Conservation (phyloP, 306 rosid species). For the Senna tora region DNA sequence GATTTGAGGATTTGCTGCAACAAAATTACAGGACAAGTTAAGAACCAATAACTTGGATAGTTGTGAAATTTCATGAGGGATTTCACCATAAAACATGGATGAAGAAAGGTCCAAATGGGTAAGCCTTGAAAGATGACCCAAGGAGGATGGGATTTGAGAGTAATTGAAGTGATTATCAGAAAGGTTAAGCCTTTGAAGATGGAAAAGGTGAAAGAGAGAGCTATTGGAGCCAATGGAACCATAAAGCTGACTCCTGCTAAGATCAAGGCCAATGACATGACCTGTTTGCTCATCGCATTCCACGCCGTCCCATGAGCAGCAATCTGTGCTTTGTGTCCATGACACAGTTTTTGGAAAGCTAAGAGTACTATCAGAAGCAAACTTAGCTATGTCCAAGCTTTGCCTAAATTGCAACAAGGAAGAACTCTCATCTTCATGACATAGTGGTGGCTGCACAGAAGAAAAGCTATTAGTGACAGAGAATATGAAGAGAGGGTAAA, state of each 20-base stretch:
- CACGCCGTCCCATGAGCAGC: not conserved
- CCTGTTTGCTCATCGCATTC: not conserved
- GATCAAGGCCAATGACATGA: not conserved
- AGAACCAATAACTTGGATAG: not conserved
- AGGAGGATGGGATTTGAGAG: not conserved
- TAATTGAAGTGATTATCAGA: not conserved
- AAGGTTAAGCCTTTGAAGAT: not conserved
- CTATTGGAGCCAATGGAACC: not conserved
- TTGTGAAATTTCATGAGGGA: not conserved
- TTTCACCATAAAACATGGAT: not conserved
- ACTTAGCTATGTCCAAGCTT: slow-evolving; percentile 4
- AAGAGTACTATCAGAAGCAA: not conserved
- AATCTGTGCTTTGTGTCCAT: not conserved
- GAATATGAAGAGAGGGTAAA: too few relatives aligned
- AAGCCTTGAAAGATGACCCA: not conserved
- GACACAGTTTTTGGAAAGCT: slow-evolving; percentile 26
- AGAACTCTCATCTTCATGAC: slow-evolving; percentile 32
- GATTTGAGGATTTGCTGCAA: not conserved
- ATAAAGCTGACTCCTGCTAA: not conserved
- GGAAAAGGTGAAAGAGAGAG: not conserved
- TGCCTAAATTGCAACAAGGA: slow-evolving; percentile 38
- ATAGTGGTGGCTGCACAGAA: not conserved
- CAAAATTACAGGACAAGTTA: not conserved
- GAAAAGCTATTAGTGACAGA: too few relatives aligned
- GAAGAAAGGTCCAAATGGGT: not conserved